Conservation (phyloP, 1,284 basidiomycete species). For the Coriolopsis trogii region DNA sequence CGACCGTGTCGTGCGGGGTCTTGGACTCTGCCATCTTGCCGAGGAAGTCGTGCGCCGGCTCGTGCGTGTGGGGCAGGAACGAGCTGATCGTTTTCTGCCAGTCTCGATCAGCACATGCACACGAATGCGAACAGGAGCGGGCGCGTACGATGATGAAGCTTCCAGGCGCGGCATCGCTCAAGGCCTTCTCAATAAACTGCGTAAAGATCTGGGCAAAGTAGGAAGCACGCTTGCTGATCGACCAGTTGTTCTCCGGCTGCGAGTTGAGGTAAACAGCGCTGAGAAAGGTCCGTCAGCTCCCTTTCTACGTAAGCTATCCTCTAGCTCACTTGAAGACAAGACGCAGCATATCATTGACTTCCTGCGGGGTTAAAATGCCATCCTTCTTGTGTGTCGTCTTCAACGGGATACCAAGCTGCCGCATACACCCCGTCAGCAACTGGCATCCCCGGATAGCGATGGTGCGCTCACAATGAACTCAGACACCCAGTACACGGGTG, state of each 20-base stretch:
- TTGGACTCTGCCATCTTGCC: slow-evolving; percentile 43
- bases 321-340: slow-evolving; percentile 45
- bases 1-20: slow-evolving; percentile 43
- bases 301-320: background rate
- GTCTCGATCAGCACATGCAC: slow-evolving; percentile 11
- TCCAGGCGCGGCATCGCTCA: slow-evolving; percentile 31
- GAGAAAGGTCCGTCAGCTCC: background rate
- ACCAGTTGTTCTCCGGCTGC: slow-evolving; percentile 60
- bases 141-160: slow-evolving; percentile 22
- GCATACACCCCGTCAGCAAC: background rate
- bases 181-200: slow-evolving; percentile 43
- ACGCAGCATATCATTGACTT: slow-evolving; percentile 45
- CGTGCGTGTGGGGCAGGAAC: slow-evolving; percentile 32
- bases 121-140: background rate
- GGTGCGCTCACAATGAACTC: slow-evolving; percentile 55
- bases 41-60: slow-evolving; percentile 47
- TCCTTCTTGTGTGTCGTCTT: slow-evolving; percentile 50
- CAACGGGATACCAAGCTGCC: slow-evolving; percentile 62
- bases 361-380: slow-evolving; percentile 53
- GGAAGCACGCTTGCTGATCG: slow-evolving; percentile 49
- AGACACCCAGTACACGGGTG: slow-evolving; percentile 69
- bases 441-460: background rate
- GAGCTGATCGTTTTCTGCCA: slow-evolving; percentile 10
- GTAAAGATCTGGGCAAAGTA: slow-evolving; percentile 45
- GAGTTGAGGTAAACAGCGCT: slow-evolving; percentile 68